phyloP scores from a whole-genome alignment of 1,139 yeast species.

The Blastobotrys capitulatus region DNA sequence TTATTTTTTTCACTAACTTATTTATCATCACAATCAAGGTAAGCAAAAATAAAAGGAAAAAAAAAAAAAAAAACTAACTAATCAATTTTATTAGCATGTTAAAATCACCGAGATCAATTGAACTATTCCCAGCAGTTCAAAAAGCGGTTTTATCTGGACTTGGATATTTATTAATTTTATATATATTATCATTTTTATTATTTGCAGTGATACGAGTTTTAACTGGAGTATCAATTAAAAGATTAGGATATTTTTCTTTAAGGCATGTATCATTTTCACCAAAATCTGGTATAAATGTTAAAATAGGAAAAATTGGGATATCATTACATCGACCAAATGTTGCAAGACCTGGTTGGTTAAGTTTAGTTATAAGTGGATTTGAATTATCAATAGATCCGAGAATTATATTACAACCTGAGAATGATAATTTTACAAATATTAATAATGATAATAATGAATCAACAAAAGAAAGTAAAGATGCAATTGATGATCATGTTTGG shows the following conservation, averaged over 20 bases:
- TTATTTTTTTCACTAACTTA: background rate
- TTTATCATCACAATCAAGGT: background rate
- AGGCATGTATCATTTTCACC: constrained; percentile 35
- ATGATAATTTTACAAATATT: background rate
- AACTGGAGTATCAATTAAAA: constrained; percentile 40
- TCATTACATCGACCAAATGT: constrained; percentile 38
- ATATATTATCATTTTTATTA: constrained; percentile 32
- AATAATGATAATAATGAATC: background rate
- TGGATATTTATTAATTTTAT: constrained; percentile 26
- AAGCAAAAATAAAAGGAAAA: background rate
- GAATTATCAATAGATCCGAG: constrained; percentile 31
- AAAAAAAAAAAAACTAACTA: background rate
- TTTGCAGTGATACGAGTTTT: constrained; percentile 37
- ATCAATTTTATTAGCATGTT: constrained; percentile 2
- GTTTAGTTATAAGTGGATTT: constrained; percentile 27
- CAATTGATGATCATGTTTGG: constrained; percentile 17
- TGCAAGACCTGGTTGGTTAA: constrained; percentile 37
- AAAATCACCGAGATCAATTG: constrained; percentile 6
- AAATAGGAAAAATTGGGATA: constrained; percentile 34
- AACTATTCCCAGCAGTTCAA: constrained; percentile 18
- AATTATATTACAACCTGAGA: constrained; percentile 23
- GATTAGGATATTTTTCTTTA: constrained; percentile 38
- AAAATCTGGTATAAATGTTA: constrained; percentile 31
- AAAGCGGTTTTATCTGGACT: constrained; percentile 20
- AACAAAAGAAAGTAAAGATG: constrained; percentile 11